phyloP scores from a whole-genome alignment of 1,139 yeast genomes.

The Debaryomyces sp. region DNA sequence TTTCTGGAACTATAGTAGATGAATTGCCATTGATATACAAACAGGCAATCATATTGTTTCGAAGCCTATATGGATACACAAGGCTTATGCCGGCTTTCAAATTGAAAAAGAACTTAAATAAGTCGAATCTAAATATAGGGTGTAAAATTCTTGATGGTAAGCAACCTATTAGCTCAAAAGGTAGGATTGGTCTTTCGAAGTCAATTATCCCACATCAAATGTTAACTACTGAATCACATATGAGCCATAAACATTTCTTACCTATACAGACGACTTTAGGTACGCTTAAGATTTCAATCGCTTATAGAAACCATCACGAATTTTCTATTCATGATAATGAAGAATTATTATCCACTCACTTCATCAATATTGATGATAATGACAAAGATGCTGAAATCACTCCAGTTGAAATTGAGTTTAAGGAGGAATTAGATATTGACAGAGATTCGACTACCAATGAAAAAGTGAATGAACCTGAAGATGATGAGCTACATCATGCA shows the following conservation, averaged over 20 bases:
- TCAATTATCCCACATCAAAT: slow-evolving; percentile 53
- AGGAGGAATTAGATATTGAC: slow-evolving; percentile 1
- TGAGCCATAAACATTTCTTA: slow-evolving; percentile 61
- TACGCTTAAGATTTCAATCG: slow-evolving; percentile 68
- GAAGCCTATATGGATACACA: slow-evolving; percentile 69
- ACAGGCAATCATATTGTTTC: slow-evolving; percentile 70
- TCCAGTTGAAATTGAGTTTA: slow-evolving; percentile 1
- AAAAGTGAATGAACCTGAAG: neutral
- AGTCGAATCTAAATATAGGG: slow-evolving; percentile 37
- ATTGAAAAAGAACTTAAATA: slow-evolving; percentile 44
- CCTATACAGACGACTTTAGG: slow-evolving; percentile 81
- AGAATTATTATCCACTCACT: slow-evolving; percentile 61
- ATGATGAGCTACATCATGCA: slow-evolving; percentile 1
- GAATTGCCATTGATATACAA: slow-evolving; percentile 75
- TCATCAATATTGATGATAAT: slow-evolving; percentile 47
- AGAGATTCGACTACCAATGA: neutral
- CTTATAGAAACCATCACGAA: slow-evolving; percentile 71
- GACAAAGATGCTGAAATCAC: neutral
- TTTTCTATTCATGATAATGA: slow-evolving; percentile 72
- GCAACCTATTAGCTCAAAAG: slow-evolving; percentile 75
- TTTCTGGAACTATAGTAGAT: slow-evolving; percentile 32
- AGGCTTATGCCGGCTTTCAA: slow-evolving; percentile 74
- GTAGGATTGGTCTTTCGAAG: slow-evolving; percentile 81
- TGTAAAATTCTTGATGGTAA: slow-evolving; percentile 76
- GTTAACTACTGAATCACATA: slow-evolving; percentile 50